Conservation (phyloP, 192 early-diverging fungal genomes). For the Haplosporangium gracile region DNA sequence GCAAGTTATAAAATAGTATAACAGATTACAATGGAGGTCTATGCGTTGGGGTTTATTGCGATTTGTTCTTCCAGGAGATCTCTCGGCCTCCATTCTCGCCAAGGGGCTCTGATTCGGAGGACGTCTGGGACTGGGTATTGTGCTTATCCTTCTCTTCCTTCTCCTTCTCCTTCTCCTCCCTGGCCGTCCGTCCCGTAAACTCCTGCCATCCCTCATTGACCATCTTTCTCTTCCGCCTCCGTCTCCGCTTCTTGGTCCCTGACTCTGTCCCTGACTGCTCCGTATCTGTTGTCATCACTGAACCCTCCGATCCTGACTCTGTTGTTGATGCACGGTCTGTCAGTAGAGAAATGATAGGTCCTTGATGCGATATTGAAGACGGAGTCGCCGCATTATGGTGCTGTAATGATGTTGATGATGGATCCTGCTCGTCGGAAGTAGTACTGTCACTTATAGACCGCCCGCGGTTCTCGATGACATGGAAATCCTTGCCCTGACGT, state of each 20-base stretch:
- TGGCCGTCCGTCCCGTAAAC: slow-evolving; percentile 48
- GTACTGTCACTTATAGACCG: not conserved
- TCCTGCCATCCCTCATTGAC: slow-evolving; percentile 57
- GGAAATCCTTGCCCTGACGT: slow-evolving; percentile 49
- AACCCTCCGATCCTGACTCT: not conserved
- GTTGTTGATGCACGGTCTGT: slow-evolving; percentile 27
- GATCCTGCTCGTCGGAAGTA: not conserved
- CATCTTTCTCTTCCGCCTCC: slow-evolving; percentile 53
- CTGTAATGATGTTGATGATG: not conserved
- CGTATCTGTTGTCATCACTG: not conserved
- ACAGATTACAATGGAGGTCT: not conserved
- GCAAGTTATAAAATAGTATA: not conserved
- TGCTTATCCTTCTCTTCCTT: slow-evolving; percentile 21
- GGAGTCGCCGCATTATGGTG: not conserved
- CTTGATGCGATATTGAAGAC: slow-evolving; percentile 35
- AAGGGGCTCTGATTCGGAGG: not conserved
- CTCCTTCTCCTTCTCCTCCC: slow-evolving; percentile 47
- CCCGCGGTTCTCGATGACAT: slow-evolving; percentile 29
- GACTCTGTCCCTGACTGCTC: not conserved
- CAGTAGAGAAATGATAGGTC: slow-evolving; percentile 34
- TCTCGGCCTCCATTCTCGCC: slow-evolving; percentile 53
- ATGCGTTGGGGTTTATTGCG: not conserved
- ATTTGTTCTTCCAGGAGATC: slow-evolving; percentile 47
- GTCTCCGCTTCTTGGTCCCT: slow-evolving; percentile 31
- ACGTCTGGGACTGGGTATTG: not conserved